These are phyloP conservation scores for Curvularia hawaiiensis DNA, from an alignment of 2,329 filamentous ascomycete genomes.

Conservation along the genomic window DNA sequence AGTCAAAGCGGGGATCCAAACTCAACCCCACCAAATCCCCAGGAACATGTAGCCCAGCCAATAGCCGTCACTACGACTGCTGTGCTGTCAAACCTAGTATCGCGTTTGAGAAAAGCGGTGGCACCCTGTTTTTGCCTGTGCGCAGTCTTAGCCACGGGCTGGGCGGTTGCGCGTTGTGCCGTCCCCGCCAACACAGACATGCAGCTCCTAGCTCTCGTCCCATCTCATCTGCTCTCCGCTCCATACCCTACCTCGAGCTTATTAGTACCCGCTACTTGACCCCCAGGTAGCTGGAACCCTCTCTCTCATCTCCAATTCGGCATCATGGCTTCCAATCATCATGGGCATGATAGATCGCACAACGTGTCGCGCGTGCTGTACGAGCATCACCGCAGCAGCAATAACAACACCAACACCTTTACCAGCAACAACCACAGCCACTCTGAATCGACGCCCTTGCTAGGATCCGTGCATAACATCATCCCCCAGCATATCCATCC, in stretches of 20 bases:
- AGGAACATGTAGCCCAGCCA: neutral
- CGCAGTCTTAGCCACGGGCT: constrained; percentile 11
- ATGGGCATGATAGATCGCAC: constrained; percentile 17
- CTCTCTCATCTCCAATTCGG: constrained; percentile 1
- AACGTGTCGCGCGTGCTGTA: constrained; percentile 14
- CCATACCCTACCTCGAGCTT: neutral
- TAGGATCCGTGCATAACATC: constrained; percentile 25
- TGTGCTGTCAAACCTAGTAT: neutral
- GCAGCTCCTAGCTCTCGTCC: constrained; percentile 1
- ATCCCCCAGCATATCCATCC: constrained; percentile 46
- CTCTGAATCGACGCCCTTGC: constrained; percentile 39
- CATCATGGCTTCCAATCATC: constrained; percentile 15
- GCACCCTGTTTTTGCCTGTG: constrained; percentile 6
- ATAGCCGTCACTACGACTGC: neutral
- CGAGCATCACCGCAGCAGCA: constrained; percentile 22
- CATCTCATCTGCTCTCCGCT: constrained; percentile 5
- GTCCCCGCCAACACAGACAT: constrained; percentile 11
- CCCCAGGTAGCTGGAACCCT: neutral
- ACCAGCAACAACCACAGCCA: constrained; percentile 17
- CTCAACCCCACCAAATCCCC: neutral
- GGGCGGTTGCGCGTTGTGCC: constrained; percentile 9
- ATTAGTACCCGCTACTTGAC: neutral
- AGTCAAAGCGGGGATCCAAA: neutral
- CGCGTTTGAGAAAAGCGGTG: constrained; percentile 1
- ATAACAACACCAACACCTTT: constrained; percentile 15